These are phyloP conservation scores for Metschnikowia picachoensis DNA, from an alignment of 805 yeast species.

Conservation along the genomic window DNA sequence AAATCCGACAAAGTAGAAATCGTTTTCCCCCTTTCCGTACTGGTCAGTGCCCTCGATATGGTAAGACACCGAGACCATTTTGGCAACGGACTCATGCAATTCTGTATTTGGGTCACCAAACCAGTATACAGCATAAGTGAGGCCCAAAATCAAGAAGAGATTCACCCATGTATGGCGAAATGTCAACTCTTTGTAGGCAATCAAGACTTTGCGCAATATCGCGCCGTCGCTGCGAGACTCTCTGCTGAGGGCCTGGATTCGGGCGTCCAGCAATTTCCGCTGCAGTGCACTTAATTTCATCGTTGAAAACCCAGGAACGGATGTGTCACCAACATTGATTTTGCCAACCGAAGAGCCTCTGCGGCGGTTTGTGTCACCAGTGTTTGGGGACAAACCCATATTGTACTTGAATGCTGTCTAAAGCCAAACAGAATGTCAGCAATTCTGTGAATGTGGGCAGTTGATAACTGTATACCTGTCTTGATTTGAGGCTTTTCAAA, in stretches of 20 bases:
- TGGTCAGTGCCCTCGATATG: constrained; percentile 55
- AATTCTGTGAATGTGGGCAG: too few species aligned
- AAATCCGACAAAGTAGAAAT: constrained; percentile 72
- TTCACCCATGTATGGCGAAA: constrained; percentile 68
- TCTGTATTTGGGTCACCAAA: constrained; percentile 55
- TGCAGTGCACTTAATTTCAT: constrained; percentile 48
- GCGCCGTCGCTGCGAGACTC: constrained; percentile 44
- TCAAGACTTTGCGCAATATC: constrained; percentile 50
- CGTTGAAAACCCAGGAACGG: constrained; percentile 65
- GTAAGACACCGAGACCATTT: constrained; percentile 65
- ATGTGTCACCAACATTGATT: constrained; percentile 68
- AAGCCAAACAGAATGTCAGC: too few species aligned
- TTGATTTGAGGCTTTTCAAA: too few species aligned
- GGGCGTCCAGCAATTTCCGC: constrained; percentile 30
- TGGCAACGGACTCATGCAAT: constrained; percentile 54
- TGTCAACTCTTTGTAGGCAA: constrained; percentile 56
- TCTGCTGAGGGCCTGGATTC: constrained; percentile 28
- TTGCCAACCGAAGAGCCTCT: constrained; percentile 73
- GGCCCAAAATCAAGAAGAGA: constrained; percentile 50
- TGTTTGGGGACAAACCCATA: constrained; percentile 12
- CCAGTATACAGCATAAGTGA: constrained; percentile 43
- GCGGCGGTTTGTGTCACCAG: constrained; percentile 24
- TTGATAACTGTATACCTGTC: too few species aligned
- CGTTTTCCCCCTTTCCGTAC: constrained; percentile 86
- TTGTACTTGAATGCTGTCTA: too few species aligned